Conservation (phyloP, 352 stramenopile genomes). For the Elongisporangium anandrum region DNA sequence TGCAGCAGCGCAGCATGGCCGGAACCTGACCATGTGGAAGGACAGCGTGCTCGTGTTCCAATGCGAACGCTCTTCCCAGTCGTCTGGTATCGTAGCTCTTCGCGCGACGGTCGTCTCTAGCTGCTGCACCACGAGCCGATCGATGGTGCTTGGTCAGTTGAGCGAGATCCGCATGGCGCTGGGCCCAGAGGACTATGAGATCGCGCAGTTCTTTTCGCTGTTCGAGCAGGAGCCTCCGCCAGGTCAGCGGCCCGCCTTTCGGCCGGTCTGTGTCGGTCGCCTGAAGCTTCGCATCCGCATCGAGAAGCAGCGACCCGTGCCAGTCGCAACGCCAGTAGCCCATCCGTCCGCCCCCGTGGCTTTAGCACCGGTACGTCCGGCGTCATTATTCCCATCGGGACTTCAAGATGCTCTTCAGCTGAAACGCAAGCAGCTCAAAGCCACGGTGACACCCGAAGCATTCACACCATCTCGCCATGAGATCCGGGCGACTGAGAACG, state of each 20-base stretch:
- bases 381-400: not conserved
- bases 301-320: not conserved
- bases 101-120: not conserved
- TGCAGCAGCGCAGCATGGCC: not conserved
- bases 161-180: not conserved
- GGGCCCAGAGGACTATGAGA: not conserved
- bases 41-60: not conserved
- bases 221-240: not conserved
- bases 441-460: slow-evolving; percentile 17
- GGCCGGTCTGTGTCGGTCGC: not conserved
- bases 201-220: not conserved
- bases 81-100: not conserved
- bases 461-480: slow-evolving; percentile 3
- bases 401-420: slow-evolving; percentile 25
- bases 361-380: not conserved
- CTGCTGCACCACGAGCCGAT: not conserved
- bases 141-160: not conserved
- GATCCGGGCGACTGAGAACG: not conserved
- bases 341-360: not conserved
- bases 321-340: not conserved
- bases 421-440: slow-evolving; percentile 39
- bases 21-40: not conserved
- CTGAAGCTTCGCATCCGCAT: not conserved
- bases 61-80: not conserved
- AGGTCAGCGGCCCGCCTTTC: not conserved